Percentiles rank a stretch among this genome's conserved stretches.
Evolutionary conservation across 2,329 filamentous ascomycete genomes (phyloP).

Genomic region (Aspergillus sp.): DNA sequence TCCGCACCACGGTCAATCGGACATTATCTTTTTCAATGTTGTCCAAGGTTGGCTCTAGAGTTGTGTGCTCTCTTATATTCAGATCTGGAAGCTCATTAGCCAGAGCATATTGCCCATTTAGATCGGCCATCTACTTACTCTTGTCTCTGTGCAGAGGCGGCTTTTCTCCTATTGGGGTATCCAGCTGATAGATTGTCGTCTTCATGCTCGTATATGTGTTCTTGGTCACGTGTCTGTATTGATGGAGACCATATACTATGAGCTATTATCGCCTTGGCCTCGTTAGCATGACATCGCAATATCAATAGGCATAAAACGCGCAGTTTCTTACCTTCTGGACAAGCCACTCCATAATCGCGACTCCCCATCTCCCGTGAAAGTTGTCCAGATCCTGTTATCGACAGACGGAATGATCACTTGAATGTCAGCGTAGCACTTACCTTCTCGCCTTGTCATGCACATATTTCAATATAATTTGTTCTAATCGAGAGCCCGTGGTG

Average conservation of each 20-base stretch:
- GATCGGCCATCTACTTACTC: neutral
- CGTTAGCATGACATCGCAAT: neutral
- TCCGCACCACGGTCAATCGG: conserved; percentile 6
- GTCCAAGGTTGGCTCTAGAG: conserved; percentile 9
- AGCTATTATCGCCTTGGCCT: conserved; percentile 10
- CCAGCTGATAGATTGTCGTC: conserved; percentile 5
- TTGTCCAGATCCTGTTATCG: conserved; percentile 8
- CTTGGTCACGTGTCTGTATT: neutral
- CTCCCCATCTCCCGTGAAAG: conserved; percentile 5
- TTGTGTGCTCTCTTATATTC: conserved; percentile 10
- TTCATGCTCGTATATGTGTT: conserved; percentile 2
- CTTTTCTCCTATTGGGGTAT: neutral
- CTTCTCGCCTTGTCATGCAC: conserved; percentile 10
- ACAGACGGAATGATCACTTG: neutral
- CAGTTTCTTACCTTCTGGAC: conserved; percentile 9
- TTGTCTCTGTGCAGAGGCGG: conserved; percentile 8
- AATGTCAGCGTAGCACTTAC: conserved; percentile 3
- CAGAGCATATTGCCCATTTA: too few species aligned
- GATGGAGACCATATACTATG: neutral
- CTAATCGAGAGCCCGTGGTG: conserved; percentile 12
- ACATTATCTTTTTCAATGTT: conserved; percentile 8
- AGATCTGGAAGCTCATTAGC: too few species aligned
- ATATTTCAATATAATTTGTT: neutral
- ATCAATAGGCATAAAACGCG: neutral
- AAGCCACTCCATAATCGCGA: conserved; percentile 16